Conservation (phyloP, 2,329 filamentous ascomycete species). For the Fusarium subtropicale region DNA sequence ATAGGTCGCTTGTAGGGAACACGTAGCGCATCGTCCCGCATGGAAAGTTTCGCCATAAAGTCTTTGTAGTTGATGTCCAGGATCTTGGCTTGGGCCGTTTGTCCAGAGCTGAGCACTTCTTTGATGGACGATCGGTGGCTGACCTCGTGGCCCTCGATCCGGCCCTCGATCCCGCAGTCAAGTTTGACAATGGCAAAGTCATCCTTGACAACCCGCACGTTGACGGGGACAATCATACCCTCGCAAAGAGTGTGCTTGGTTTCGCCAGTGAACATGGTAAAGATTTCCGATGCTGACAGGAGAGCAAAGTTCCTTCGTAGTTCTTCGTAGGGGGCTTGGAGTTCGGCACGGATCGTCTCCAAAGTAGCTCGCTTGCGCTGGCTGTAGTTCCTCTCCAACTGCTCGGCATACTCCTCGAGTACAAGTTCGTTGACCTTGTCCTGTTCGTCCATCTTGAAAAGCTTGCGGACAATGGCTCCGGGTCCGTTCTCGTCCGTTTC, state of each 20-base stretch:
- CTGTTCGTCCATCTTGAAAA: conserved; percentile 94
- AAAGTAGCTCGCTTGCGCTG: conserved; percentile 95
- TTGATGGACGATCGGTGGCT: conserved; percentile 78
- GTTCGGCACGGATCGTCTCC: conserved; percentile 93
- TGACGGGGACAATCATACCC: conserved; percentile 92
- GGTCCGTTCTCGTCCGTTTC: conserved; percentile 91
- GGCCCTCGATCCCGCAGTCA: conserved; percentile 93
- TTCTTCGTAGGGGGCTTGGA: conserved; percentile 94
- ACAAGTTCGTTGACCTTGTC: conserved; percentile 97
- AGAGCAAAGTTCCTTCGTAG: conserved; percentile 82
- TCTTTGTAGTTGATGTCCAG: conserved; percentile 87
- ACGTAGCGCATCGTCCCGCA: conserved; percentile 83
- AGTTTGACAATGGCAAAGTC: conserved; percentile 94
- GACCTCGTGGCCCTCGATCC: conserved; percentile 84
- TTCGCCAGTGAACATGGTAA: conserved; percentile 97
- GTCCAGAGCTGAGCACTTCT: conserved; percentile 79
- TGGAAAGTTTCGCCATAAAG: conserved; percentile 83
- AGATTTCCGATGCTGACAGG: conserved; percentile 81
- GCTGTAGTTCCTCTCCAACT: conserved; percentile 91
- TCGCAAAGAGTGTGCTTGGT: conserved; percentile 84
- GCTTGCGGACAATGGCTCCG: conserved; percentile 90
- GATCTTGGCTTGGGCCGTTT: conserved; percentile 90
- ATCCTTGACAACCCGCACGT: conserved; percentile 87
- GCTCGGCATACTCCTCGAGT: conserved; percentile 95
- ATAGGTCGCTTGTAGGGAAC: conserved; percentile 75